These are phyloP conservation scores for Rhizopogon roseolus DNA, from an alignment of 768 basidiomycete genomes.

Conservation along the genomic window DNA sequence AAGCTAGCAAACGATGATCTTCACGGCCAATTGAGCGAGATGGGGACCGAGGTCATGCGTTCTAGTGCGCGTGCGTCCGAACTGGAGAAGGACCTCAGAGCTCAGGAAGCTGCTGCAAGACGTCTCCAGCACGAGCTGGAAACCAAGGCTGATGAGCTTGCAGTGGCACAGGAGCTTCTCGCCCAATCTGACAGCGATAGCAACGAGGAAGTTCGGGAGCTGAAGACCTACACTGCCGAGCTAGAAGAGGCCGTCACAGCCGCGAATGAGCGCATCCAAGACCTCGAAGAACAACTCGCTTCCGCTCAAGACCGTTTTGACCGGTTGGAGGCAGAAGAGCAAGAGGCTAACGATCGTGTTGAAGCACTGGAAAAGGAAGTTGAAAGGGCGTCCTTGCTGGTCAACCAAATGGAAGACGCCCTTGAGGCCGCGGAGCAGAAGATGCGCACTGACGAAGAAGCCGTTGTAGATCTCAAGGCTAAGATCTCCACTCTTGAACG, in stretches of 20 bases:
- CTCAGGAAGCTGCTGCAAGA: constrained; percentile 27
- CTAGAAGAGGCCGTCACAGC: constrained; percentile 56
- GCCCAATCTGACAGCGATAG: constrained; percentile 20
- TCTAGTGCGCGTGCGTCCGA: constrained; percentile 30
- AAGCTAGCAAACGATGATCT: constrained; percentile 36
- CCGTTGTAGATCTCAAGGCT: constrained; percentile 43
- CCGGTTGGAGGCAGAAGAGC: constrained; percentile 38
- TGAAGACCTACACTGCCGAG: constrained; percentile 49
- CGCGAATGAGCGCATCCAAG: constrained; percentile 48
- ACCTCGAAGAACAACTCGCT: constrained; percentile 52
- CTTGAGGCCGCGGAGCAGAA: constrained; percentile 70
- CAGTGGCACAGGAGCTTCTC: constrained; percentile 18
- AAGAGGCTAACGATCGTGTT: constrained; percentile 43
- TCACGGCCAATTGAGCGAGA: constrained; percentile 26
- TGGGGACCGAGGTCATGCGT: constrained; percentile 24
- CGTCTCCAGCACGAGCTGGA: constrained; percentile 41
- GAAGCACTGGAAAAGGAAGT: constrained; percentile 50
- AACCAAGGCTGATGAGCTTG: constrained; percentile 21
- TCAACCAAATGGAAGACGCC: constrained; percentile 69
- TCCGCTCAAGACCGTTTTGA: constrained; percentile 41
- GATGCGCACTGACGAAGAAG: constrained; percentile 59
- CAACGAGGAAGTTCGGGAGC: constrained; percentile 31
- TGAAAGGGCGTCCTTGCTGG: constrained; percentile 49
- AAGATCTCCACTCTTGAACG: constrained; percentile 55
- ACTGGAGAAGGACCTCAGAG: constrained; percentile 42